Base-by-base conservation (phyloP, 805 yeast genomes). In the Yamadazyma endophytica region DNA sequence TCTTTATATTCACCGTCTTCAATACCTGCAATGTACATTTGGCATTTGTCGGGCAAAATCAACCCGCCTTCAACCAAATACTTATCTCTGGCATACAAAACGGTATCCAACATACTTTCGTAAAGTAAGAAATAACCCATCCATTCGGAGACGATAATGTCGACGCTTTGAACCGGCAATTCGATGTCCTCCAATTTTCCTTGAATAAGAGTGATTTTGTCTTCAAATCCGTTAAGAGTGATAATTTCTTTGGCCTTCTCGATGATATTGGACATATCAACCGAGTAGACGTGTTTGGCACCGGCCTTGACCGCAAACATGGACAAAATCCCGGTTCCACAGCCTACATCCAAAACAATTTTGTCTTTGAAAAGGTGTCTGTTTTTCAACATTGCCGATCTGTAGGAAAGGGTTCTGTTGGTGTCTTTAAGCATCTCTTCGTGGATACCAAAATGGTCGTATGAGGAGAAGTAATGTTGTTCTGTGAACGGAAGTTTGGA, bases 231-330 rank as follows among this genome's bases (percentile, higher is more conserved):
- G 54, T 92, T 92, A 42, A 84, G 64, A 18, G 76, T 77, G 24
- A 86, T 83, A 41, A 92, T 86, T 56, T 89, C 77, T 51, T 76
- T 77, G n/a, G 98, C 99, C 88, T 87, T 88, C 42, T 81, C 94
- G 47, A 94, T 92, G 57, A 92, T 92, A 56, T 84, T 84, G 15
- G 96, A 87, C 89, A 89, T 88, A 62, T 92, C 99, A 33, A 92
- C 97, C 29, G 95, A 95, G 58, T 88, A 82, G 32, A 92, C 98
- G 54, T 88, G 97, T 58, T 88, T 87, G 42, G 98, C 98, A 44
- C 98, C 99, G n/a, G 97, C 95, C 54, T 81, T 82, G 30, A 90
- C 96, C 12, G 97, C 97, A 70, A 92, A 92, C 96, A 92, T 86
- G 16, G 97, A 89, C 41, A 92, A 66, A 45, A 92, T 88, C 47